These are phyloP conservation scores for Paraleonurus japonicus DNA, from an alignment of 257 asterid genomes.

Conservation along the genomic window DNA sequence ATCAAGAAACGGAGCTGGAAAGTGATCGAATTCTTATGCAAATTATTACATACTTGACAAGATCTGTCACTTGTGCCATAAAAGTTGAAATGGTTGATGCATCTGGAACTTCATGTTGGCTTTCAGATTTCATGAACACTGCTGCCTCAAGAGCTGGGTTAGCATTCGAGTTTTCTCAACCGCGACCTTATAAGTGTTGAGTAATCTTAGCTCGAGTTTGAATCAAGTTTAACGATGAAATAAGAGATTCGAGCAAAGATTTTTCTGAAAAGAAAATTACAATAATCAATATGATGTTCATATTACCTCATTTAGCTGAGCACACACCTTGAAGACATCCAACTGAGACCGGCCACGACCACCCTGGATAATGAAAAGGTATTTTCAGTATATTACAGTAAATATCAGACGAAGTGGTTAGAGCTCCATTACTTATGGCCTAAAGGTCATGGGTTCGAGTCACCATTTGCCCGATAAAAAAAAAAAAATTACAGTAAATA, in stretches of 20 bases:
- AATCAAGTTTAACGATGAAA: conserved; percentile 10
- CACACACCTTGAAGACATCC: conserved; percentile 39
- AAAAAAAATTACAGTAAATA: neutral
- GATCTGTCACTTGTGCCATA: conserved; percentile 47
- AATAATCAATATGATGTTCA: neutral
- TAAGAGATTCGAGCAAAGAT: neutral
- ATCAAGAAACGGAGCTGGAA: neutral
- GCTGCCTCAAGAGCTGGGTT: conserved; percentile 31
- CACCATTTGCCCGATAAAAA: too few species aligned
- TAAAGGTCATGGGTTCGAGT: too few species aligned
- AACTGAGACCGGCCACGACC: conserved; percentile 36
- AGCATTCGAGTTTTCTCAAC: conserved; percentile 39
- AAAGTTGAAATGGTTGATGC: conserved; percentile 44
- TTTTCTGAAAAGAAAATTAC: neutral
- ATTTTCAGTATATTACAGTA: neutral
- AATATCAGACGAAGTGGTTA: too few species aligned
- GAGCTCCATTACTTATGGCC: too few species aligned
- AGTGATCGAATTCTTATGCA: neutral
- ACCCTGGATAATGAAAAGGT: conserved; percentile 20
- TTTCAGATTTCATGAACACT: conserved; percentile 28
- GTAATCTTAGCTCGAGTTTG: conserved; percentile 11
- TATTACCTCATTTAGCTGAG: conserved; percentile 46
- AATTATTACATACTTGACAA: conserved; percentile 43
- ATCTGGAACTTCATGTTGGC: conserved; percentile 39
- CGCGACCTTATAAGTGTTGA: conserved; percentile 31